Percentiles rank a stretch among this genome's conserved stretches.
Conservation (phyloP, 495 filamentous ascomycete genomes). For the Aspergillus asperescens region DNA sequence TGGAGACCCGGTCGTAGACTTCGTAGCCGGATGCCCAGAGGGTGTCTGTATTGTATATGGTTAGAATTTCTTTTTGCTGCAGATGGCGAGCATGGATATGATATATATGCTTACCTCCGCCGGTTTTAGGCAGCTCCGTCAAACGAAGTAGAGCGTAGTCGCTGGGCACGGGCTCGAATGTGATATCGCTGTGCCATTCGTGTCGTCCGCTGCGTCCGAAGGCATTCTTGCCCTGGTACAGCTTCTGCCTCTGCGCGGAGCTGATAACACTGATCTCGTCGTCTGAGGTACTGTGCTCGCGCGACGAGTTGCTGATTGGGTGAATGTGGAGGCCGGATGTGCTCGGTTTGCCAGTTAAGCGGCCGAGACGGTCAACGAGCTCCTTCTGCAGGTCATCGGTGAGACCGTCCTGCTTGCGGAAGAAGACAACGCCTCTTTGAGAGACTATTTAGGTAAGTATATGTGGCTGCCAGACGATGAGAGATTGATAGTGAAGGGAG, state of each 20-base stretch:
- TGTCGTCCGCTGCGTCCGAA: constrained; percentile 31
- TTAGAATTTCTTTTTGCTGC: no score
- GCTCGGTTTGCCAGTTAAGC: no score
- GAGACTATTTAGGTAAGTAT: constrained; percentile 48
- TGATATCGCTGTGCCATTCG: constrained; percentile 65
- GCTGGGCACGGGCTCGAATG: constrained; percentile 59
- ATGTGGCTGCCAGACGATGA: not conserved
- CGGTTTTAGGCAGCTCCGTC: constrained; percentile 59
- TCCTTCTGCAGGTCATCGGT: constrained; percentile 50
- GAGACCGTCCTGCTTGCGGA: constrained; percentile 61
- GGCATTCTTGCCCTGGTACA: constrained; percentile 32
- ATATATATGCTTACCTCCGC: no score
- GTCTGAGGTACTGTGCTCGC: constrained; percentile 33
- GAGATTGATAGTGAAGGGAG: not conserved
- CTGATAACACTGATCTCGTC: constrained; percentile 38
- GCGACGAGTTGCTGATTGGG: constrained; percentile 54
- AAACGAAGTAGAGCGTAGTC: constrained; percentile 62
- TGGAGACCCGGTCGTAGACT: constrained; percentile 63
- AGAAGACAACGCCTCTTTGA: constrained; percentile 67
- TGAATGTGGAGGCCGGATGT: constrained; percentile 62
- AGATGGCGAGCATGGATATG: no score
- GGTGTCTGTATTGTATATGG: no score
- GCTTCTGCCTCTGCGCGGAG: constrained; percentile 36
- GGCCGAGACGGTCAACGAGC: no score
- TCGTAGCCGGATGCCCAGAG: constrained; percentile 41